These are phyloP conservation scores for Leucaena leucocephala DNA, from an alignment of 306 rosid species.

Conservation along the genomic window DNA sequence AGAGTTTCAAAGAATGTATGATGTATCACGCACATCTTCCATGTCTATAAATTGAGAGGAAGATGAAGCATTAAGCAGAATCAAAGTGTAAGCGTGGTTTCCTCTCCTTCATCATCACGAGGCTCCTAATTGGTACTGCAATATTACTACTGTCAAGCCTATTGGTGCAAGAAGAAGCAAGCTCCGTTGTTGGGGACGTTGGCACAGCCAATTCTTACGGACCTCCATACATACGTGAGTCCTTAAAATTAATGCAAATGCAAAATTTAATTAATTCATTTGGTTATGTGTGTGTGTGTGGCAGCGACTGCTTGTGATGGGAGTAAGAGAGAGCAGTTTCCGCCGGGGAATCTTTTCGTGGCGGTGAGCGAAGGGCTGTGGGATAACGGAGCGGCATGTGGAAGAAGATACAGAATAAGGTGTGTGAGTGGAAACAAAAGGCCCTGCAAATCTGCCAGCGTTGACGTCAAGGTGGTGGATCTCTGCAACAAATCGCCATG, in stretches of 20 bases:
- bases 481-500: slow-evolving; percentile 51
- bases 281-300: not conserved
- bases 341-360: not conserved
- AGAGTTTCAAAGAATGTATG: not conserved
- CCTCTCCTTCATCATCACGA: not conserved
- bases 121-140: not conserved
- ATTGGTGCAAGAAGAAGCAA: not conserved
- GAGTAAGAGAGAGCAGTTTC: not conserved
- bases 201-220: not conserved
- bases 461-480: slow-evolving; percentile 73
- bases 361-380: slow-evolving; percentile 4
- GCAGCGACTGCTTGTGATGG: slow-evolving; percentile 3
- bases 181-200: not conserved
- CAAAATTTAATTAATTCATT: not conserved
- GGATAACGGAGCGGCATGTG: slow-evolving; percentile 49
- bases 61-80: not conserved
- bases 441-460: slow-evolving; percentile 64
- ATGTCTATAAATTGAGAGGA: not conserved
- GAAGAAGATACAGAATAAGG: slow-evolving; percentile 66
- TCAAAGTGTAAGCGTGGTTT: not conserved
- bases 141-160: not conserved
- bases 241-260: not conserved
- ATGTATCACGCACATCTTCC: not conserved
- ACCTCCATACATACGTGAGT: slow-evolving; percentile 3
- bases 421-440: slow-evolving; percentile 64